Conservation (phyloP, 2,329 filamentous ascomycete genomes). For the Tolypocladium nubicola region DNA sequence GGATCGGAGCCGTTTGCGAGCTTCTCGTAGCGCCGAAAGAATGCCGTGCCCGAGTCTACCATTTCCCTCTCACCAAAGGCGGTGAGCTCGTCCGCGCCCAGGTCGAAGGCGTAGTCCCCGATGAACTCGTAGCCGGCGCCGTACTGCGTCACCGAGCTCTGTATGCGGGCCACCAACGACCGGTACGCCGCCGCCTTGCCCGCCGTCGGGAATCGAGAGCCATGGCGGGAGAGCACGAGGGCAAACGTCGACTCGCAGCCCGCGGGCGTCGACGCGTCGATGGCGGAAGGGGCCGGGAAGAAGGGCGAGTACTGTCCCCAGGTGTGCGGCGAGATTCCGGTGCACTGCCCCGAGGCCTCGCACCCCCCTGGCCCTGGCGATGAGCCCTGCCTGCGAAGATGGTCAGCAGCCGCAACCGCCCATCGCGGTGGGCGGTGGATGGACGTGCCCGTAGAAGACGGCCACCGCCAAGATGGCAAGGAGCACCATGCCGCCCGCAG, state of each 20-base stretch:
- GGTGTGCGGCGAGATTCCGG: constrained; percentile 47
- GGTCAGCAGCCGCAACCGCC: not conserved
- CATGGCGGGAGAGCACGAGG: constrained; percentile 74
- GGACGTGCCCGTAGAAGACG: constrained; percentile 8
- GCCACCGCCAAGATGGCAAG: constrained; percentile 7
- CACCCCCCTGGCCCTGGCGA: constrained; percentile 7
- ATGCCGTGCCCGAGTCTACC: constrained; percentile 64
- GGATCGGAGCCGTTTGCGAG: constrained; percentile 50
- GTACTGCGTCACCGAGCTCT: constrained; percentile 45
- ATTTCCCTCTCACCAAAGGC: constrained; percentile 56
- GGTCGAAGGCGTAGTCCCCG: constrained; percentile 56
- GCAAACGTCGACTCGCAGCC: constrained; percentile 71
- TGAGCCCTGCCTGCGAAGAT: not conserved
- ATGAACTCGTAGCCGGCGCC: constrained; percentile 59
- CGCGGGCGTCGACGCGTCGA: constrained; percentile 48
- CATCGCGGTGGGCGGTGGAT: not conserved
- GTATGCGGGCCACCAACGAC: constrained; percentile 54
- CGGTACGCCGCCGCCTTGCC: constrained; percentile 56
- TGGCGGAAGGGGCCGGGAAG: constrained; percentile 61
- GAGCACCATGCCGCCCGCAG: constrained; percentile 7
- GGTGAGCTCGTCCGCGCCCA: constrained; percentile 62
- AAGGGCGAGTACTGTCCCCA: constrained; percentile 90
- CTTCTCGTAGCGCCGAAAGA: constrained; percentile 60
- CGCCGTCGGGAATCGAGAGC: constrained; percentile 68
- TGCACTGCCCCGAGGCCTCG: constrained; percentile 32